These are phyloP conservation scores for Trichoderma gamsii DNA, from an alignment of 495 filamentous ascomycete genomes.

Conservation along the genomic window DNA sequence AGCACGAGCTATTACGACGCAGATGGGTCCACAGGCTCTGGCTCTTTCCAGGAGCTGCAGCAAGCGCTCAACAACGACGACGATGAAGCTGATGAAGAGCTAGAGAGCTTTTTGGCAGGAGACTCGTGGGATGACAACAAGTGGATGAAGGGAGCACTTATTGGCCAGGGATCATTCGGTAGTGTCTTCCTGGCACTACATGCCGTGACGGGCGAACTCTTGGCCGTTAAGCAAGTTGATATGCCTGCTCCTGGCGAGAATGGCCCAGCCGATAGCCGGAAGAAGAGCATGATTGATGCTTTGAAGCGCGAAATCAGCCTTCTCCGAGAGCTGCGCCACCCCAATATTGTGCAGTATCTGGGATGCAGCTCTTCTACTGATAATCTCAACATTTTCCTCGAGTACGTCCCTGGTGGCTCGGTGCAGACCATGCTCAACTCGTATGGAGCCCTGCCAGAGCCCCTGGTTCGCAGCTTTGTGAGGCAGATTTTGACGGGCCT, in stretches of 20 bases:
- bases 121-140: conserved; percentile 92
- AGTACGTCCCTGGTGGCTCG: conserved; percentile 96
- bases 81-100: conserved; percentile 74
- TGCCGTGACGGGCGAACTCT: conserved; percentile 91
- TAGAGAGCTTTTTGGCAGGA: conserved; percentile 76
- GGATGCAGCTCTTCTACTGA: conserved; percentile 86
- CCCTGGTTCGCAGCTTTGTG: conserved; percentile 92
- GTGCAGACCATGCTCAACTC: conserved; percentile 97
- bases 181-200: conserved; percentile 96
- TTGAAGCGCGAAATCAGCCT: conserved; percentile 94
- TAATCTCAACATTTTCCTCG: conserved; percentile 98
- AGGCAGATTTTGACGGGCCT: conserved; percentile 91
- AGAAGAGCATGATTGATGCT: conserved; percentile 96
- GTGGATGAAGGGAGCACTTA: conserved; percentile 98
- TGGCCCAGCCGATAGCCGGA: conserved; percentile 75
- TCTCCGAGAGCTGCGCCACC: conserved; percentile 87
- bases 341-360: conserved; percentile 97
- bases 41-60: conserved; percentile 47
- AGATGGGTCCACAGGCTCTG: conserved; percentile 55
- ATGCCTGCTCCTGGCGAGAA: conserved; percentile 74
- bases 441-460: conserved; percentile 90
- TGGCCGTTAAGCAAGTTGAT: conserved; percentile 98
- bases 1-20: conserved; percentile 82
- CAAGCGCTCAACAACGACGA: conserved; percentile 77
- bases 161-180: conserved; percentile 95